These are phyloP conservation scores for Asterophora lycoperdoides DNA, from an alignment of 768 basidiomycete genomes.

Conservation along the genomic window DNA sequence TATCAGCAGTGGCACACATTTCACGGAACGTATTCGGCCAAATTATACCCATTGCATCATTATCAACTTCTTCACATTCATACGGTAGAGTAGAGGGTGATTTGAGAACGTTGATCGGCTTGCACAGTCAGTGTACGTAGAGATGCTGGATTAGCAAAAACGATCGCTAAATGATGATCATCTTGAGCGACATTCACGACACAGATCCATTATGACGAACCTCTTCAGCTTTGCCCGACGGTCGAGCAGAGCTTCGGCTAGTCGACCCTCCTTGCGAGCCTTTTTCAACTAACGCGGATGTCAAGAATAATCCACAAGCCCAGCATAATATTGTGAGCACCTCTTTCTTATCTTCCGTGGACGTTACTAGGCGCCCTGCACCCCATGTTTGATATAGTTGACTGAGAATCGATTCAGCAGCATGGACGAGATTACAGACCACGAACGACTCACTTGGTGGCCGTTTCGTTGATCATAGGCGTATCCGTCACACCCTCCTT, in stretches of 20 bases:
- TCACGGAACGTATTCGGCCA: too few relatives aligned
- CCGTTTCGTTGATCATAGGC: constrained; percentile 63
- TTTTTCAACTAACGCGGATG: constrained; percentile 54
- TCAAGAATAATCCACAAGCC: constrained; percentile 3
- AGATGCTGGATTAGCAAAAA: constrained; percentile 37
- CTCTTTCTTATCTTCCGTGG: constrained; percentile 67
- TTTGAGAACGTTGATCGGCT: too few relatives aligned
- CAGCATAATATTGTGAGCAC: constrained; percentile 31
- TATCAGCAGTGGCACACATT: too few relatives aligned
- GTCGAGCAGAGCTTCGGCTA: constrained; percentile 77
- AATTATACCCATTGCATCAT: too few relatives aligned
- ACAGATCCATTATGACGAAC: constrained; percentile 29
- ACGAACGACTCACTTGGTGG: constrained; percentile 57
- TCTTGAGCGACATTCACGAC: background rate
- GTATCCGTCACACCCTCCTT: constrained; percentile 52
- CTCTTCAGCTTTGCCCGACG: constrained; percentile 82
- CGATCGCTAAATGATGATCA: constrained; percentile 35
- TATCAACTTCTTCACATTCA: too few relatives aligned
- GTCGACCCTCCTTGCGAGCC: constrained; percentile 74
- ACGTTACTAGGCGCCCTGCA: constrained; percentile 68
- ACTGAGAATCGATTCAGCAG: constrained; percentile 33
- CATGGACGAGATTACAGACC: background rate
- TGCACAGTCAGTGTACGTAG: background rate
- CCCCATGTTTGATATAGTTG: constrained; percentile 82
- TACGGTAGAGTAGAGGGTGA: too few relatives aligned